These are phyloP conservation scores for Tylopilus felleus DNA, from an alignment of 768 basidiomycete genomes.

Conservation along the genomic window DNA sequence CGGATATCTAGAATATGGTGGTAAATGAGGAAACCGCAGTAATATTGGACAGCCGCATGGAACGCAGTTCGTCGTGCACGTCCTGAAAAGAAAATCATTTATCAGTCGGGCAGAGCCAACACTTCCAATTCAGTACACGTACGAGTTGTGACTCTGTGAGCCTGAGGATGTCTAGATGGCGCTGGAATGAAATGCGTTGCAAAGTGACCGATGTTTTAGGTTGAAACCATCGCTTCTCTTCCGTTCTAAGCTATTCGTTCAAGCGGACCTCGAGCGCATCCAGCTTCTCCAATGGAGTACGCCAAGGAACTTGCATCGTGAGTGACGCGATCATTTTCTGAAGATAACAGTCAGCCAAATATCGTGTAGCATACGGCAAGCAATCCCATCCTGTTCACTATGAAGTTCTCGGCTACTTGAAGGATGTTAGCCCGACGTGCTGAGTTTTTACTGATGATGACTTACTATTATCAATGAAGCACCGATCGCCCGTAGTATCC, in stretches of 20 bases:
- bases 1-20: too few species aligned
- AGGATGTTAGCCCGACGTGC: slow-evolving; percentile 5
- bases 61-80: slow-evolving; percentile 68
- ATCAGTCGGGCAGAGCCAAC: background rate
- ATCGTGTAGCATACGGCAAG: slow-evolving; percentile 54
- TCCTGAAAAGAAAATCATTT: slow-evolving; percentile 18
- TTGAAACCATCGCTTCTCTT: slow-evolving; percentile 77
- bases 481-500: slow-evolving; percentile 84
- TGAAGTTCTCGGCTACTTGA: slow-evolving; percentile 60
- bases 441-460: background rate
- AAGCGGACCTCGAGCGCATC: slow-evolving; percentile 64
- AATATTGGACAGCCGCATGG: slow-evolving; percentile 73
- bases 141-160: slow-evolving; percentile 58
- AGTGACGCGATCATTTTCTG: slow-evolving; percentile 67
- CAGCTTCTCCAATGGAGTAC: slow-evolving; percentile 66
- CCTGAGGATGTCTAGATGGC: slow-evolving; percentile 65
- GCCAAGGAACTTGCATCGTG: slow-evolving; percentile 73
- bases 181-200: slow-evolving; percentile 63
- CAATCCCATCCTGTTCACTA: slow-evolving; percentile 78
- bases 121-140: slow-evolving; percentile 16
- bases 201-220: slow-evolving; percentile 61
- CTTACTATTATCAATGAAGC: slow-evolving; percentile 65
- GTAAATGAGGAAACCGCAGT: too few species aligned
- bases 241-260: slow-evolving; percentile 74
- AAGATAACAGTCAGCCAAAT: slow-evolving; percentile 10